Base-by-base conservation (phyloP, 768 basidiomycete species). In the Boletus tomentosulus region DNA sequence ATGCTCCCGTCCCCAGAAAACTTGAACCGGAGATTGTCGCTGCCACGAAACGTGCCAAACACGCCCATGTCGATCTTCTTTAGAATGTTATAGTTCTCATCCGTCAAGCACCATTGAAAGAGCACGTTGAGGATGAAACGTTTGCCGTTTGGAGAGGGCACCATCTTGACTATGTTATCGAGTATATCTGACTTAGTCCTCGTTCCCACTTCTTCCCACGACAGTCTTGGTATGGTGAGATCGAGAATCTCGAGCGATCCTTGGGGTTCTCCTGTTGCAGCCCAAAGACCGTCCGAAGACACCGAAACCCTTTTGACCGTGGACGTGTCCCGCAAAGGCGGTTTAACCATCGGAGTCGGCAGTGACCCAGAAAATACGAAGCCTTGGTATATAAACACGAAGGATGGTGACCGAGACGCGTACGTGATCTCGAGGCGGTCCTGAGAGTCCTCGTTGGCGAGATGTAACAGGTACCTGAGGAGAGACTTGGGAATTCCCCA, bases 221-320 rank as follows among this genome's bases (percentile, higher is more conserved):
- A 35, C 15, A 2, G 19, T 15, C 19, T 37, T 6, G 3, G 12
- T 15, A 37, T 37, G 13, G 11, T 31, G 19, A 50, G 48, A 38
- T 48, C 47, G 10, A 35, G 9, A 15, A 48, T 48, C 24, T 35
- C 22, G 15, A 37, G 24, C 15, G 35, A 48, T 25, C 47, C 47
- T 27, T 24, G 24, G 5, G 47, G 34, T 16, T 48, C 35, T 38
- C 35, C 47, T 10, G 27, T 30, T 10, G 27, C 44, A 8, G 62
- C 46, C 55, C 55, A 54, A 19, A 19, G 47, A 0, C 68, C 66
- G 42, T 70, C 60, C 0, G 49, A 42, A 4, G 67, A 68, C 25
- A 68, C 31, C 1, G 63, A 52, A 33, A 64, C 25, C 3, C 10
- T 44, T 15, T 38, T 54, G 6, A 35, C 6, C 0, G 11, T 33